Percentiles rank a stretch among this genome's conserved stretches.
phyloP scores from a whole-genome alignment of 257 asterid genomes.

The Nemophila menziesii region DNA sequence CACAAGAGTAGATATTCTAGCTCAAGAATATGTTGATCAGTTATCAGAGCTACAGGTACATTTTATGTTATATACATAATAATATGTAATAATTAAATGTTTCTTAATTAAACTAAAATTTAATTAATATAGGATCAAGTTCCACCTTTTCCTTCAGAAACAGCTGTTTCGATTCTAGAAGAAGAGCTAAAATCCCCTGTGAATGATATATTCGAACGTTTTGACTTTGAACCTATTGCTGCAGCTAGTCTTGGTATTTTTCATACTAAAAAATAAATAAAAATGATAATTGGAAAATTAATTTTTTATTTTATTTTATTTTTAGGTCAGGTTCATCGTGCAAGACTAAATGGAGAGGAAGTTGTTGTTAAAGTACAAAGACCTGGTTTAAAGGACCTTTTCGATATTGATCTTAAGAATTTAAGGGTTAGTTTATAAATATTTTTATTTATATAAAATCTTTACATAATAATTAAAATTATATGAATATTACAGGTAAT shows the following conservation, averaged over 20 bases:
- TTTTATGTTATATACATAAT: too few relatives aligned
- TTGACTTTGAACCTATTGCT: constrained; percentile 82
- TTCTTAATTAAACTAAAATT: constrained; percentile 3
- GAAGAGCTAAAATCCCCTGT: constrained; percentile 67
- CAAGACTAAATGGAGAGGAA: constrained; percentile 60
- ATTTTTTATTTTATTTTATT: constrained; percentile 9
- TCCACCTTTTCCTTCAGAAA: constrained; percentile 87
- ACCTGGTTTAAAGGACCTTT: constrained; percentile 87
- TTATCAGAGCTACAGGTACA: constrained; percentile 92
- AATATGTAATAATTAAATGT: too few relatives aligned
- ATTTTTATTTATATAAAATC: constrained; percentile 1
- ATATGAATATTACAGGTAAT: constrained; percentile 46
- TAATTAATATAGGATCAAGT: constrained; percentile 61
- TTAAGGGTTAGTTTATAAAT: constrained; percentile 54
- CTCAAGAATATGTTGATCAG: constrained; percentile 96
- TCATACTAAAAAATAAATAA: constrained; percentile 4
- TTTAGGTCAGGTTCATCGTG: constrained; percentile 95
- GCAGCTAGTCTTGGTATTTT: constrained; percentile 89
- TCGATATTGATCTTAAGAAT: constrained; percentile 84
- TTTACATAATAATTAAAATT: too few relatives aligned
- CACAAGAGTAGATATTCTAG: constrained; percentile 94
- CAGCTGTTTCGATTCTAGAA: constrained; percentile 67
- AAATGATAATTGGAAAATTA: constrained; percentile 1
- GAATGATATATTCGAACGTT: constrained; percentile 49
- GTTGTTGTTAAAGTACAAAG: constrained; percentile 81